Percentiles rank a stretch among this genome's conserved stretches.
phyloP scores from a whole-genome alignment of 2,329 filamentous ascomycete genomes.

The Aspergillus phoenicis region DNA sequence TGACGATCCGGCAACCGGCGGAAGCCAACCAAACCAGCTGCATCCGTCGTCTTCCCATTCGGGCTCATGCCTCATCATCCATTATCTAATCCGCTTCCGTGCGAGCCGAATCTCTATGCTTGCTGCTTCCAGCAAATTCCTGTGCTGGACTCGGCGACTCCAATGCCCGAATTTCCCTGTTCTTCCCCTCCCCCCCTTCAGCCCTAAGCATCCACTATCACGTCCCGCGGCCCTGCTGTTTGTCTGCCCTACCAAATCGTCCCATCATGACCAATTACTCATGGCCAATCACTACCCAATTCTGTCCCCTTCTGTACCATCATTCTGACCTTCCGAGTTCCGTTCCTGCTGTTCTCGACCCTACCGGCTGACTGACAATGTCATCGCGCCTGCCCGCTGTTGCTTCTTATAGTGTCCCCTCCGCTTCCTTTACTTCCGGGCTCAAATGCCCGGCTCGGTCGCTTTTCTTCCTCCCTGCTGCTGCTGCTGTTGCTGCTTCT shows the following conservation, averaged over 20 bases:
- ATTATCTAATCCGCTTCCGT: constrained; percentile 28
- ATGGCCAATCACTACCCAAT: background rate
- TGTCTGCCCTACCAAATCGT: constrained; percentile 3
- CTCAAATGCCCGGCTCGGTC: constrained; percentile 16
- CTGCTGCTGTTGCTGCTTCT: constrained; percentile 19
- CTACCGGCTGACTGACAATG: constrained; percentile 22
- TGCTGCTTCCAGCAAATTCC: constrained; percentile 11
- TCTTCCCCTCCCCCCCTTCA: background rate
- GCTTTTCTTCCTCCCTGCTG: constrained; percentile 14
- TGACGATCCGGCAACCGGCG: constrained; percentile 23
- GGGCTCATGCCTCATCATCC: constrained; percentile 10
- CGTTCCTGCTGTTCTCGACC: constrained; percentile 25
- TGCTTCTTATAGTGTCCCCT: constrained; percentile 28
- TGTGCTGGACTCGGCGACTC: constrained; percentile 14
- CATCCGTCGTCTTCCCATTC: constrained; percentile 26
- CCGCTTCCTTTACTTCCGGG: constrained; percentile 13
- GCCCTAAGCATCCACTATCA: constrained; percentile 3
- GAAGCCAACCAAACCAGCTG: constrained; percentile 24
- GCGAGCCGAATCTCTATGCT: constrained; percentile 29
- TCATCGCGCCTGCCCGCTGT: constrained; percentile 16
- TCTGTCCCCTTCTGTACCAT: background rate
- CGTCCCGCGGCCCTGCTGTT: background rate
- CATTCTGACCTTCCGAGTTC: background rate
- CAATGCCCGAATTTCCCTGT: constrained; percentile 4
- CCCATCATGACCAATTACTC: constrained; percentile 9